Percentiles rank a stretch among this genome's conserved stretches.
These are phyloP conservation scores for Fonsecaea erecta DNA, from an alignment of 2,329 filamentous ascomycete species.

Conservation along the genomic window DNA sequence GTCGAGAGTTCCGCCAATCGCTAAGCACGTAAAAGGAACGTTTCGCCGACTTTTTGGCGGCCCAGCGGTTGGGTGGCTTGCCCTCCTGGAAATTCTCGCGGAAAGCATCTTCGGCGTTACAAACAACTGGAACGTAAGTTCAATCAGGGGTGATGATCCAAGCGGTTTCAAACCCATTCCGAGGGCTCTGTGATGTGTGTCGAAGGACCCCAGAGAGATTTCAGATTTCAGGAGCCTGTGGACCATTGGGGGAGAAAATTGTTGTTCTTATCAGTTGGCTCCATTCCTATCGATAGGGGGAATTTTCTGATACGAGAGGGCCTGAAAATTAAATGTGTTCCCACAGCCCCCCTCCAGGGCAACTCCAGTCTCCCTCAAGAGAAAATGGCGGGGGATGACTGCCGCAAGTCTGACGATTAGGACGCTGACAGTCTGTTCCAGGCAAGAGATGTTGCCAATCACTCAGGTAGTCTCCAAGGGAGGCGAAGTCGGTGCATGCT, in stretches of 20 bases:
- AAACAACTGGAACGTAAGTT: neutral
- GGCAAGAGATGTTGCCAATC: neutral
- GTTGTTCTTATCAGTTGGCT: constrained; percentile 13
- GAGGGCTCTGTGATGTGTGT: neutral
- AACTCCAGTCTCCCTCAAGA: neutral
- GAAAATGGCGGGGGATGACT: neutral
- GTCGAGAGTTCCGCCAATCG: constrained; percentile 8
- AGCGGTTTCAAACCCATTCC: neutral
- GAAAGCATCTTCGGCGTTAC: neutral
- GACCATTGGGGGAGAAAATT: neutral
- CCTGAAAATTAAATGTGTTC: neutral
- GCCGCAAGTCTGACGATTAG: neutral
- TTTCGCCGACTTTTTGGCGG: constrained; percentile 2
- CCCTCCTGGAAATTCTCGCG: constrained; percentile 1
- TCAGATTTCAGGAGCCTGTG: neutral
- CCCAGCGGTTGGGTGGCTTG: neutral
- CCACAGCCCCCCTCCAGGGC: neutral
- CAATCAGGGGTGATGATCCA: neutral
- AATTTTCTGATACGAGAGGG: neutral
- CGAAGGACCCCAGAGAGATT: neutral
- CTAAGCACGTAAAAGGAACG: constrained; percentile 11
- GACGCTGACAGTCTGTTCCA: neutral
- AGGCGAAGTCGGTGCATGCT: constrained; percentile 16
- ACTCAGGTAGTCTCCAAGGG: neutral
- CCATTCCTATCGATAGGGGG: constrained; percentile 13